Base-by-base conservation (phyloP, 2,329 filamentous ascomycete genomes). In the Volutella citrinella region DNA sequence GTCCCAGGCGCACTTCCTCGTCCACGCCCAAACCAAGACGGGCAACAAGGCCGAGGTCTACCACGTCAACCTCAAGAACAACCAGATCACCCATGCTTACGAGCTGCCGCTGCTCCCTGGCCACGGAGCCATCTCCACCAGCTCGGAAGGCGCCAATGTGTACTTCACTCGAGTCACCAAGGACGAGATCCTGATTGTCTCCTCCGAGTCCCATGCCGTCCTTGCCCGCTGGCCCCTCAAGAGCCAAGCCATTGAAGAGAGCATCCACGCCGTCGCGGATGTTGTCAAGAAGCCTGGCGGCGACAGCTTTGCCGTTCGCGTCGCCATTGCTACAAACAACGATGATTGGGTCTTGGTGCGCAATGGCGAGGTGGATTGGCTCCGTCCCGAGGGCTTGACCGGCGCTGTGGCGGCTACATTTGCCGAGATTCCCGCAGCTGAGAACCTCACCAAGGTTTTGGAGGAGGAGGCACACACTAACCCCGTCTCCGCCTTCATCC, bases 401-500 rank as follows among this genome's bases (percentile, higher is more conserved):
- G 82, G 82, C 27, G 80, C 80, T n/a, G 72, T 87, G 17, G 82
- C 87, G 33, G 90, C 88, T 22, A 78, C 79, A 10, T 95, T 87
- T 76, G 85, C 84, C 1, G 86, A 91, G 30, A 75, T 87, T 6
- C 81, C 83, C 10, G 79, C 83, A 46, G 76, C 76, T 12, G 84
- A 90, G 55, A 75, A 80, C 32, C 69, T 96, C 30, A 88, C 82
- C 6, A 82, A 86, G 57, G 86, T 88, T 19, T 70, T 97, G 7
- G 85, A 95, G 47, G 78, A 86, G 16, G 91, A 98, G 63, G 85
- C 87, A 5, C 85, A 95, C 55, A 84, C 83, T 53, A 95, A 84
- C 55, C 72, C 87, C 4, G 54, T 87, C 6, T 71, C 76, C 10
- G 93, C 93, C n/a, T 98, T 95, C 54, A 65, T 91, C 18, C 89